phyloP scores from a whole-genome alignment of 345 rosid species.

The Mangifera indica region DNA sequence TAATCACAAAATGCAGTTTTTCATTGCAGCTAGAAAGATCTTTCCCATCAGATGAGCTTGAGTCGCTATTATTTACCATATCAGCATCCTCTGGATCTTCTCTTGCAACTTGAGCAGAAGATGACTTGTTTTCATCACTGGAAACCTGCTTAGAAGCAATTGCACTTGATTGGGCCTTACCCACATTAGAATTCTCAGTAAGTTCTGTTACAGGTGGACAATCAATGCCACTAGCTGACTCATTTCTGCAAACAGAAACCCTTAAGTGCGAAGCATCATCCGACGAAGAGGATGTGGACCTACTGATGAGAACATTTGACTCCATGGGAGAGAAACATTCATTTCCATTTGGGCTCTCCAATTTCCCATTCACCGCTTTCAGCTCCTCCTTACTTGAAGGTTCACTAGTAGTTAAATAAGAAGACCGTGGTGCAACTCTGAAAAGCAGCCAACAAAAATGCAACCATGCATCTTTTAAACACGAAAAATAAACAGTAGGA shows the following conservation, averaged over 20 bases:
- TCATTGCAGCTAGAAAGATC: constrained; percentile 10
- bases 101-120: constrained; percentile 8
- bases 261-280: constrained; percentile 29
- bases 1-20: background rate
- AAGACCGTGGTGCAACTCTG: constrained; percentile 61
- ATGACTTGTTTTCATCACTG: constrained; percentile 5
- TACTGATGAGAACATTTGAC: constrained; percentile 8
- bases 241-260: constrained; percentile 27
- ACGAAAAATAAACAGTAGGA: too few species aligned
- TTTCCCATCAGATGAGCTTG: constrained; percentile 15
- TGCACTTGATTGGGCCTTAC: constrained; percentile 24
- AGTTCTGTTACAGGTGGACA: constrained; percentile 14
- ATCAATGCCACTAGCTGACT: constrained; percentile 23
- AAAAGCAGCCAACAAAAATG: constrained; percentile 15
- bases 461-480: background rate
- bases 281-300: constrained; percentile 14
- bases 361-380: constrained; percentile 26
- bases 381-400: constrained; percentile 33
- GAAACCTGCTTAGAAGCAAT: constrained; percentile 18
- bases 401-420: constrained; percentile 45
- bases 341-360: constrained; percentile 27
- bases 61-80: background rate
- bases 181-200: constrained; percentile 13
- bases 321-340: constrained; percentile 27
- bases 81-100: constrained; percentile 19